Base-by-base conservation (phyloP, 176 grass and related monocot genomes). In the Bromus sterilis region DNA sequence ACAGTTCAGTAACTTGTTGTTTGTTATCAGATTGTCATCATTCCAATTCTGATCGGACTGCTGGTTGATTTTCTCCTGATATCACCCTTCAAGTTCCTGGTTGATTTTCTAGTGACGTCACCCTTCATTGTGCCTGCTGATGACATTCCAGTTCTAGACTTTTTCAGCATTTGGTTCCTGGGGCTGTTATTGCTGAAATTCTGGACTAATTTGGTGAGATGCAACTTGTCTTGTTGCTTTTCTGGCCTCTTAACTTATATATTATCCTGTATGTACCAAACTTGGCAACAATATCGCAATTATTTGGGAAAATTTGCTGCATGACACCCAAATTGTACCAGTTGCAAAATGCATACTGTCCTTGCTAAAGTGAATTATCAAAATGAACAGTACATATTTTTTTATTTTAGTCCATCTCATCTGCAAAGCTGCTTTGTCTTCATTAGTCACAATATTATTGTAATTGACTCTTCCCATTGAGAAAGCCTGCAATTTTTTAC, bases 121-220 rank as follows among this genome's bases (percentile, higher is more conserved):
- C 89, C 86, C 69, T 79, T 91, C 7, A 42, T 46, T 44, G 20
- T 72, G 63, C 31, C 77, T 1, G 18, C 26, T 21, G 67, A 85
- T 80, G 59, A 89, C 80, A 42, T 74, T 16, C 75, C 87, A 24
- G 78, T 86, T 83, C 49, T 92, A 7, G 44, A 86, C 59, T 14
- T 83, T 1, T 78, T 76, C 86, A 82, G 64, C 55, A 73, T 56
- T 68, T 89, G 89, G 89, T 66, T 87, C 61, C 44, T 84, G 13
- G 89, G 89, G 49, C 56, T 55, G 24, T 26, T 78, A 58, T 16
- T 84, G 77, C 79, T 92, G 62, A 76, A 82, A 71, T 23, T 83
- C 56, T 89, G 90, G 83, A 84, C 67, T 32, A 92, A 35, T 59
- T 71, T 86, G 90, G 90, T 92, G 72, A 80, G 86, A 79, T 30